Evolutionary conservation across 177 flowering plant species (phyloP).

Genomic region (Vitis hybrid): DNA sequence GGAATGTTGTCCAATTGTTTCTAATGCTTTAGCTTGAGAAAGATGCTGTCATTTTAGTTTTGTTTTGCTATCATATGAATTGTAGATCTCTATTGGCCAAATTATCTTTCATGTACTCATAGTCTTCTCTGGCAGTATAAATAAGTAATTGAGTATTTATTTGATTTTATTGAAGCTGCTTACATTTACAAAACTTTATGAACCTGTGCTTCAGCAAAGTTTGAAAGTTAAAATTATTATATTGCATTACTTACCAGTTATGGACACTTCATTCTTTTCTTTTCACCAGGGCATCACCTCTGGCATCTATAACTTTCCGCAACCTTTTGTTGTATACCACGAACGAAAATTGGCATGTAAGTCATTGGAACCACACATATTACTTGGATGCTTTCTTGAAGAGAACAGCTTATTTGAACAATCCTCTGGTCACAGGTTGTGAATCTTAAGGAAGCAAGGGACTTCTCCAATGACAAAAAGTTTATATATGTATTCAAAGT

Average conservation of each 20-base stretch:
- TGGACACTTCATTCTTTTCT: neutral
- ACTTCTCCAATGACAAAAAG: conserved; percentile 67
- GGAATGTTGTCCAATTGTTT: no score
- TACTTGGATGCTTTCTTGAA: conserved; percentile 9
- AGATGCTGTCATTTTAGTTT: no score
- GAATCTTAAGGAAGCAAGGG: conserved; percentile 95
- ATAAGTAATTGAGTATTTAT: no score
- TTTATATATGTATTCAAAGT: conserved; percentile 94
- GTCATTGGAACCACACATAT: neutral
- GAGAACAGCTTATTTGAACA: neutral
- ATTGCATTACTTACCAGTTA: neutral
- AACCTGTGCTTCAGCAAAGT: neutral
- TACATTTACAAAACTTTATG: neutral
- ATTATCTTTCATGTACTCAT: no score
- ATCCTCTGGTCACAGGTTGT: conserved; percentile 59
- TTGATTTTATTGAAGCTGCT: no score
- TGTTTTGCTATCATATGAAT: no score
- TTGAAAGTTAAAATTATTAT: neutral
- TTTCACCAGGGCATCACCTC: conserved; percentile 76
- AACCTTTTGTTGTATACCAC: conserved; percentile 84
- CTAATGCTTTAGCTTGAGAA: no score
- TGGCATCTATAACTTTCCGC: conserved; percentile 92
- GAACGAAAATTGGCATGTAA: conserved; percentile 93
- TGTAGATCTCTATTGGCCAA: no score
- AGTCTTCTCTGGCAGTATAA: no score